These are phyloP conservation scores for Nelumbo lutea DNA, from an alignment of 164 flowering plant species.

Conservation along the genomic window DNA sequence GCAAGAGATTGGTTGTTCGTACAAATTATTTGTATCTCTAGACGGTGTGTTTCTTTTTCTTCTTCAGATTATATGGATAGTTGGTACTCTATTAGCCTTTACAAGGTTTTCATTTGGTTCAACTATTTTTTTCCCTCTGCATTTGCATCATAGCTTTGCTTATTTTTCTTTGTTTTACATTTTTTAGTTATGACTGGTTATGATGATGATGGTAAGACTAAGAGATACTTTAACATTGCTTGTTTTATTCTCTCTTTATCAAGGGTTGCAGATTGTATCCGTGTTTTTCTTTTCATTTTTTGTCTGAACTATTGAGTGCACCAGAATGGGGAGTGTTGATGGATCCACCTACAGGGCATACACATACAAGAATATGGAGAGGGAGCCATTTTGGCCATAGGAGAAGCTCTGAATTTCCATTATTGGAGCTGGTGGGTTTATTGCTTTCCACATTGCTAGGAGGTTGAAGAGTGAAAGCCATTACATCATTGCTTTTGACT, in stretches of 20 bases:
- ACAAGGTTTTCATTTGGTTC: not conserved
- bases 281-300: not conserved
- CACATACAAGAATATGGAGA: slow-evolving; percentile 80
- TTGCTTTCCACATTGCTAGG: slow-evolving; percentile 96
- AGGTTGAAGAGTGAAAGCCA: slow-evolving; percentile 93
- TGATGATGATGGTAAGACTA: not conserved
- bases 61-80: too few relatives aligned
- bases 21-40: too few relatives aligned
- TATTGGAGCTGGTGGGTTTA: slow-evolving; percentile 98
- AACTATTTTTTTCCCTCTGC: not conserved
- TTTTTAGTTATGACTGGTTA: not conserved
- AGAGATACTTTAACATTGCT: not conserved
- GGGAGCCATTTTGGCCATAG: slow-evolving; percentile 91
- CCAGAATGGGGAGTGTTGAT: slow-evolving; percentile 75
- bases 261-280: not conserved
- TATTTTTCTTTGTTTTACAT: too few relatives aligned
- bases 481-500: slow-evolving; percentile 94
- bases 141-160: not conserved
- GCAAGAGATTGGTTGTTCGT: too few relatives aligned
- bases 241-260: not conserved
- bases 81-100: not conserved
- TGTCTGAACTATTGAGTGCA: not conserved
- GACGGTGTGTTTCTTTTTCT: not conserved
- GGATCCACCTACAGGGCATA: slow-evolving; percentile 57
- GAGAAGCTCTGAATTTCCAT: slow-evolving; percentile 86